Conservation (phyloP, 2,329 filamentous ascomycete species). For the Ophiostoma montium region DNA sequence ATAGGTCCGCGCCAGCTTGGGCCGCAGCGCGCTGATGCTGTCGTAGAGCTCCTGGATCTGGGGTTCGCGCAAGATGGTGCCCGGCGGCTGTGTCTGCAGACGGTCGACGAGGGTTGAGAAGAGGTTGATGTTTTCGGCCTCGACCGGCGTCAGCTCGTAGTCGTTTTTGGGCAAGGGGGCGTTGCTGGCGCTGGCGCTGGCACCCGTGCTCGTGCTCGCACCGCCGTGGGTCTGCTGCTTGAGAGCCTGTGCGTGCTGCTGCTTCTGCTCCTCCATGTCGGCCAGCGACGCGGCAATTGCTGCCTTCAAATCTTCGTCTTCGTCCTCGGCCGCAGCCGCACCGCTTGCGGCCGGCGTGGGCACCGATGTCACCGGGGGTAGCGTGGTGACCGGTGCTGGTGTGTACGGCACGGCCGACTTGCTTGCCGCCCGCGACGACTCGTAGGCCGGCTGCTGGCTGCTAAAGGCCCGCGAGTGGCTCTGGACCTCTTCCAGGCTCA, state of each 20-base stretch:
- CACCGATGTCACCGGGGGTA: neutral
- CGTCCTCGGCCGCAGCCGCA: constrained; percentile 33
- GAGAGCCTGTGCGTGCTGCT: constrained; percentile 68
- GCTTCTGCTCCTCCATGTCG: constrained; percentile 98
- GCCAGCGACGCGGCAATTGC: constrained; percentile 89
- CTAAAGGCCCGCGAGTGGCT: constrained; percentile 52
- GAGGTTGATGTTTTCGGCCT: constrained; percentile 94
- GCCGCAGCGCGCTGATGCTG: constrained; percentile 82
- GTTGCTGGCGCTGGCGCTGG: constrained; percentile 29
- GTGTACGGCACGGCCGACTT: constrained; percentile 16
- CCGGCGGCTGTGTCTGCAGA: constrained; percentile 84
- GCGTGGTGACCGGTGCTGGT: neutral
- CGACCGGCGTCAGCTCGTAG: constrained; percentile 83
- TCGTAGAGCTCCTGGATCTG: constrained; percentile 98
- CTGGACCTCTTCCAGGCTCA: constrained; percentile 92
- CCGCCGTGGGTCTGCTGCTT: constrained; percentile 59
- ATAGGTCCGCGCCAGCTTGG: constrained; percentile 88
- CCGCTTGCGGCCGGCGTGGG: constrained; percentile 8
- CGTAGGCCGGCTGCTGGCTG: constrained; percentile 15
- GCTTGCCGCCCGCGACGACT: constrained; percentile 11
- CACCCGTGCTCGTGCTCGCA: constrained; percentile 19
- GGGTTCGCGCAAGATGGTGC: constrained; percentile 89
- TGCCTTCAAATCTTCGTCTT: constrained; percentile 84
- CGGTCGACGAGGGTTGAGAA: constrained; percentile 91
- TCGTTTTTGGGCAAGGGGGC: constrained; percentile 85